Evolutionary conservation across 2,329 filamentous ascomycete species (phyloP), one percentile per base, ranked within the genome.

Genomic region (Penicillium corylophilum): DNA sequence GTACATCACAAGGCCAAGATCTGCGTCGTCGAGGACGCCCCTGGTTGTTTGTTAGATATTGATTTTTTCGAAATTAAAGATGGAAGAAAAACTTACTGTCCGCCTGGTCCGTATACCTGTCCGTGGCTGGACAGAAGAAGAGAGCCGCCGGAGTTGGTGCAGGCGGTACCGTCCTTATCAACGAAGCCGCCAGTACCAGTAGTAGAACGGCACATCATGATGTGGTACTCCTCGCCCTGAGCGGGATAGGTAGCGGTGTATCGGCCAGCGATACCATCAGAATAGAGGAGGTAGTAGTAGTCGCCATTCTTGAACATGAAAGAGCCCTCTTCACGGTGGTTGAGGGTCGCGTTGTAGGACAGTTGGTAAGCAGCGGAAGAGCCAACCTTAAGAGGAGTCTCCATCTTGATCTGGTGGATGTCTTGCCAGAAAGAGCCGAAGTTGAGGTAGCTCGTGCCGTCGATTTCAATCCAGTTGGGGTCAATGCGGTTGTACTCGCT

Each of bases 341-440:
- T 71, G 1, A 77, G 79, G 0, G 70, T 74, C 0, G 76, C 69
- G 44, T 84, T 77, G 65, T 78, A 85, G 2, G 79, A 76, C 46
- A 87, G 68, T 50, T 84, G 76, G 49, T 73, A 68, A 2, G 77
- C 67, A 15, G 67, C 61, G 23, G 61, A 59, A 4, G 61, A 62
- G 15, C 63, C 59, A 39, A 60, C 48, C 41, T 70, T 67, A 4
- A 68, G 53, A 9, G 64, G 57, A 41, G 61, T 48, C 15, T 55
- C 54, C 56, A 88, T 76, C 38, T 73, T 63, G 1, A 83, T 80
- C 64, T 83, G 81, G 74, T 81, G 86, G 51, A 89, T 77, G 62
- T 84, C 80, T 9, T 74, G 68, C 85, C 85, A 90, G 77, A 87
- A 89, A n/a, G 82, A 86, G 43, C 86, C 87, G 54, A 87, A 89